These are phyloP conservation scores for Centaurea solstitialis DNA, from an alignment of 129 eudicot genomes.

Conservation along the genomic window DNA sequence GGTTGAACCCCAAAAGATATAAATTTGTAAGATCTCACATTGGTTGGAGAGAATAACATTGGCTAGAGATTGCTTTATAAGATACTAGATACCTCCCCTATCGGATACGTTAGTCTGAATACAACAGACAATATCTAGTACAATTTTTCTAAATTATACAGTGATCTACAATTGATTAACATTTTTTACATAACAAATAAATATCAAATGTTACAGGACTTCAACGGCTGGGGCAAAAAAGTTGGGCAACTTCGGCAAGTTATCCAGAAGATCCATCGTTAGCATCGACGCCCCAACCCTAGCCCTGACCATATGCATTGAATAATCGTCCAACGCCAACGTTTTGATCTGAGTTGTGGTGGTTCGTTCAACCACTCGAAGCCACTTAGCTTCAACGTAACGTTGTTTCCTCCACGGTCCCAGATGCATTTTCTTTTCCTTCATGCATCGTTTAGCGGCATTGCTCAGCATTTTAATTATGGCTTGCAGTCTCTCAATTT, in stretches of 20 bases:
- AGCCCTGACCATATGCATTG: slow-evolving; percentile 21
- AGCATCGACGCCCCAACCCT: slow-evolving; percentile 68
- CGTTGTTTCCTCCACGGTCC: slow-evolving; percentile 87
- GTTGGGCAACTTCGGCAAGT: slow-evolving; percentile 33
- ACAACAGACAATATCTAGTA: neutral
- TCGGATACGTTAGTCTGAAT: neutral
- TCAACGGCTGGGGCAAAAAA: slow-evolving; percentile 32
- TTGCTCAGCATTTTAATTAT: slow-evolving; percentile 55
- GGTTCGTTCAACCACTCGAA: slow-evolving; percentile 50
- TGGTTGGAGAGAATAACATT: too few species aligned
- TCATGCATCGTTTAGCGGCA: slow-evolving; percentile 86
- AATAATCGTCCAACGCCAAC: slow-evolving; percentile 20
- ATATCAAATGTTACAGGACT: slow-evolving; percentile 16
- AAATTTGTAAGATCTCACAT: neutral
- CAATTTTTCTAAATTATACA: neutral
- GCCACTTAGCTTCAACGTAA: slow-evolving; percentile 93
- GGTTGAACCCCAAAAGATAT: neutral
- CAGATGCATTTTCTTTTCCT: slow-evolving; percentile 89
- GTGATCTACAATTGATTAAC: neutral
- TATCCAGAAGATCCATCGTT: slow-evolving; percentile 62
- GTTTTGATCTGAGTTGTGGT: slow-evolving; percentile 20
- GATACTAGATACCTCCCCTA: neutral
- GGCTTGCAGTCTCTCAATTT: slow-evolving; percentile 58
- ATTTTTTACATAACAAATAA: neutral
- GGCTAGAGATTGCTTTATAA: too few species aligned